Evolutionary conservation across 176 grass and related monocot species (phyloP).

Genomic region (Triticum urartu): DNA sequence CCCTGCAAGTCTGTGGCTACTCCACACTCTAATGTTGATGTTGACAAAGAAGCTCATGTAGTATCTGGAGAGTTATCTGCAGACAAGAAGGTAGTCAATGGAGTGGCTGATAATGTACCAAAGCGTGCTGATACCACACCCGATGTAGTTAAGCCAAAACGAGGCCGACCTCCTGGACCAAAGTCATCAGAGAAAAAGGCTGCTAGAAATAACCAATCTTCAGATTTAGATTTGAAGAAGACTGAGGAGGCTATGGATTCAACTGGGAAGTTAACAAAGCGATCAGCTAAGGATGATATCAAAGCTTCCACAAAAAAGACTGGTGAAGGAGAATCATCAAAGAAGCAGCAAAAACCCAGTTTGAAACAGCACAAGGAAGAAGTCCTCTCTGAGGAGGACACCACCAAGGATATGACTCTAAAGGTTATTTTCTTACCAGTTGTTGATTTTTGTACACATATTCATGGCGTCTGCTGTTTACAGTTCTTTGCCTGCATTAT

Average conservation of each 20-base stretch:
- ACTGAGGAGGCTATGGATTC: constrained; percentile 46
- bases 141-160: constrained; percentile 40
- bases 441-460: constrained; percentile 13
- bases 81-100: constrained; percentile 41
- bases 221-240: constrained; percentile 36
- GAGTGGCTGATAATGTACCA: constrained; percentile 41
- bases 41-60: constrained; percentile 22
- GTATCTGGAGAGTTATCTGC: constrained; percentile 17
- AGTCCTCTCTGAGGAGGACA: constrained; percentile 29
- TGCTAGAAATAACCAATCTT: constrained; percentile 33
- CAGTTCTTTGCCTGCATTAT: neutral
- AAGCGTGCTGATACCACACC: constrained; percentile 21
- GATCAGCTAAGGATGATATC: constrained; percentile 37
- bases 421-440: constrained; percentile 42
- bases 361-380: constrained; percentile 45
- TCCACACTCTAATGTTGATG: constrained; percentile 22
- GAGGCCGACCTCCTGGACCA: constrained; percentile 47
- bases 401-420: constrained; percentile 33
- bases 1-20: constrained; percentile 29
- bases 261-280: constrained; percentile 48
- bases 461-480: constrained; percentile 9
- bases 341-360: constrained; percentile 44
- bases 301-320: constrained; percentile 40
- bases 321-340: constrained; percentile 48
- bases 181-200: constrained; percentile 51